phyloP scores from a whole-genome alignment of 1,139 yeast species.

The Maudiozyma humilis region DNA sequence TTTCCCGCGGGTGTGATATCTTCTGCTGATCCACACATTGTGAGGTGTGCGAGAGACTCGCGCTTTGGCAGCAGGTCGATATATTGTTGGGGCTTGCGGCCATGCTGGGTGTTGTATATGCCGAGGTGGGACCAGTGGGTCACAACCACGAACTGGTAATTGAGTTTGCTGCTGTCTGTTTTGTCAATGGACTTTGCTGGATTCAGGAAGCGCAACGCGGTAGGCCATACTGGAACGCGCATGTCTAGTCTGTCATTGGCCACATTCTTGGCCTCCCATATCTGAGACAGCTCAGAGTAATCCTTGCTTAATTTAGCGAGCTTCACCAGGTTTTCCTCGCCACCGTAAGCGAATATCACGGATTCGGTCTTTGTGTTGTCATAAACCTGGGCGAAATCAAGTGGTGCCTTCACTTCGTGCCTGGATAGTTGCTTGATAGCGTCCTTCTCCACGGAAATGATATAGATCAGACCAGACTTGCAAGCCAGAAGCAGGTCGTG shows the following conservation, averaged over 20 bases:
- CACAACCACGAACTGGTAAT: constrained; percentile 44
- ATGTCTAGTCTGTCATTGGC: constrained; percentile 57
- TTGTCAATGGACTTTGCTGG: constrained; percentile 19
- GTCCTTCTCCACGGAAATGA: constrained; percentile 30
- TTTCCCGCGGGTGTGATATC: constrained; percentile 20
- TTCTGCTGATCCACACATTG: constrained; percentile 8
- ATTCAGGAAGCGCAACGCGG: constrained; percentile 35
- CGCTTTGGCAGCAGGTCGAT: constrained; percentile 33
- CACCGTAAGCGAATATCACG: constrained; percentile 56
- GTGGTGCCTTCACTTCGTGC: constrained; percentile 34
- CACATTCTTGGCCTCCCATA: constrained; percentile 59
- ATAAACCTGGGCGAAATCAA: constrained; percentile 39
- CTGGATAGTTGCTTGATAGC: constrained; percentile 15
- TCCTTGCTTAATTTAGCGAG: constrained; percentile 36
- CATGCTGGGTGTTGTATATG: constrained; percentile 50
- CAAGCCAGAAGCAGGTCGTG: constrained; percentile 33
- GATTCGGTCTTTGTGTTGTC: constrained; percentile 31
- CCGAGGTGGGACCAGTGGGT: constrained; percentile 44
- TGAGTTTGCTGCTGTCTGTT: constrained; percentile 21
- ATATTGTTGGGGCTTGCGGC: constrained; percentile 45
- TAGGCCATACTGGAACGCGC: constrained; percentile 57
- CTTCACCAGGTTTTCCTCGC: constrained; percentile 60
- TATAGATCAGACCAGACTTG: constrained; percentile 44
- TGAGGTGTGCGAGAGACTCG: constrained; percentile 24
- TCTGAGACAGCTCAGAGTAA: constrained; percentile 23